These are phyloP conservation scores for Geosmithia flava DNA, from an alignment of 2,329 filamentous ascomycete genomes.

Conservation along the genomic window DNA sequence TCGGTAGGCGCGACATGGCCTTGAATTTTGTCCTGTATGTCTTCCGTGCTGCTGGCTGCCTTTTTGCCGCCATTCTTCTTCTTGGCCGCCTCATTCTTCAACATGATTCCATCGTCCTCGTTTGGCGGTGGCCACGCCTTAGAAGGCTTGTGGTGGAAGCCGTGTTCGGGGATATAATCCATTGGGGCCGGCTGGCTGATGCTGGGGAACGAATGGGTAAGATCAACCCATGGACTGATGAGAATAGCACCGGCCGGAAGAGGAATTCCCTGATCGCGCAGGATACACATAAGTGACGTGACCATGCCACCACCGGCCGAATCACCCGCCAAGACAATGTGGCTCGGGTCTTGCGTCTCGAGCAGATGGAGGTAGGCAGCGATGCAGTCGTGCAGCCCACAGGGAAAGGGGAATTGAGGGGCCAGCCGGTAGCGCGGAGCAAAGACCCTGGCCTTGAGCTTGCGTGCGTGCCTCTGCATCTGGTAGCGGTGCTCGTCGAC, in stretches of 20 bases:
- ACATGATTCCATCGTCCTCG: constrained; percentile 53
- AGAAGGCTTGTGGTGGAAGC: constrained; percentile 86
- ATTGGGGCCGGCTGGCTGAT: constrained; percentile 58
- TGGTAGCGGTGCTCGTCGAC: constrained; percentile 97
- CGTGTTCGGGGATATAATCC: constrained; percentile 80
- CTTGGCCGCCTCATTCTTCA: constrained; percentile 38
- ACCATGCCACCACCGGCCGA: constrained; percentile 91
- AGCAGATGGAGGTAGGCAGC: constrained; percentile 80
- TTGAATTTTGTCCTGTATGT: constrained; percentile 19
- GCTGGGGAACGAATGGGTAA: constrained; percentile 92
- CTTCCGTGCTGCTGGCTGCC: background rate
- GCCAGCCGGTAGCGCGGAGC: constrained; percentile 79
- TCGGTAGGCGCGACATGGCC: constrained; percentile 15
- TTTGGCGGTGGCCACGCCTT: constrained; percentile 88
- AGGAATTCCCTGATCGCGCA: constrained; percentile 74
- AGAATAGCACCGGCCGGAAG: constrained; percentile 82
- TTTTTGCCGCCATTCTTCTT: constrained; percentile 10
- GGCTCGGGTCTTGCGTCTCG: constrained; percentile 60
- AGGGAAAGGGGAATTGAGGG: constrained; percentile 93
- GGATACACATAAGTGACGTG: constrained; percentile 61
- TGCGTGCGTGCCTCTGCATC: constrained; percentile 88
- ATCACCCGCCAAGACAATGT: constrained; percentile 81
- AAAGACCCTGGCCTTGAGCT: constrained; percentile 81
- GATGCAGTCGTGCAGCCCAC: constrained; percentile 79
- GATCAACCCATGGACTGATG: constrained; percentile 90